These are phyloP conservation scores for Calocybe indica DNA, from an alignment of 768 basidiomycete species.

Conservation along the genomic window DNA sequence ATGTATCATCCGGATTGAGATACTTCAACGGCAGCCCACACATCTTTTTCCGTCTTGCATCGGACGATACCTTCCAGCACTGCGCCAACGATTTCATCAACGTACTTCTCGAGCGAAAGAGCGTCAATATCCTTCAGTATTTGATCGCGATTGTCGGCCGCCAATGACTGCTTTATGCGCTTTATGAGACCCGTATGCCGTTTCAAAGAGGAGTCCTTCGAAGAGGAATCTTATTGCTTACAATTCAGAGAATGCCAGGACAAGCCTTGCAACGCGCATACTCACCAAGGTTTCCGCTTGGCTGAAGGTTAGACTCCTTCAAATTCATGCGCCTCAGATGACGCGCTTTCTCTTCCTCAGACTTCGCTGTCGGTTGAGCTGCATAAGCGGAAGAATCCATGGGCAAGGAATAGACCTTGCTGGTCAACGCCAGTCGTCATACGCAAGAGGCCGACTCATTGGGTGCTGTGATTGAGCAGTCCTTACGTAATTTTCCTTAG, in stretches of 20 bases:
- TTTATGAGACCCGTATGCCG: constrained; percentile 95
- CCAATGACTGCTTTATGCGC: constrained; percentile 83
- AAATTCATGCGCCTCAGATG: constrained; percentile 52
- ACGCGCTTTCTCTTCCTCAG: constrained; percentile 43
- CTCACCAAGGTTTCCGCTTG: constrained; percentile 39
- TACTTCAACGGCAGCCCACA: constrained; percentile 92
- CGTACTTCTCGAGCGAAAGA: constrained; percentile 89
- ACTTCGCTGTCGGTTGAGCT: constrained; percentile 17
- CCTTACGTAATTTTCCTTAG: constrained; percentile 12
- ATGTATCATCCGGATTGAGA: constrained; percentile 1
- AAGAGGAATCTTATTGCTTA: constrained; percentile 40
- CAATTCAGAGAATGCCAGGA: background rate
- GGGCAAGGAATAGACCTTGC: background rate
- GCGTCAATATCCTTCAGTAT: constrained; percentile 90
- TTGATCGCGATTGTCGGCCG: constrained; percentile 75
- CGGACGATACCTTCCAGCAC: constrained; percentile 77
- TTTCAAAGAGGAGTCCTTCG: constrained; percentile 91
- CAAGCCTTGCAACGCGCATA: constrained; percentile 3
- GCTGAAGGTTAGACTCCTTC: constrained; percentile 49
- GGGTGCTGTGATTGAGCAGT: too few relatives aligned
- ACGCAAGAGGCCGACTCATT: too few relatives aligned
- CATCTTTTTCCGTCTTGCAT: constrained; percentile 91
- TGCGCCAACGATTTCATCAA: constrained; percentile 90
- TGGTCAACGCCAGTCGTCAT: background rate
- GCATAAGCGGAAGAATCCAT: constrained; percentile 27